Percentiles rank a stretch among this genome's conserved stretches.
phyloP scores from a whole-genome alignment of 78 protist species.

The Paratrimastix pyriformis region DNA sequence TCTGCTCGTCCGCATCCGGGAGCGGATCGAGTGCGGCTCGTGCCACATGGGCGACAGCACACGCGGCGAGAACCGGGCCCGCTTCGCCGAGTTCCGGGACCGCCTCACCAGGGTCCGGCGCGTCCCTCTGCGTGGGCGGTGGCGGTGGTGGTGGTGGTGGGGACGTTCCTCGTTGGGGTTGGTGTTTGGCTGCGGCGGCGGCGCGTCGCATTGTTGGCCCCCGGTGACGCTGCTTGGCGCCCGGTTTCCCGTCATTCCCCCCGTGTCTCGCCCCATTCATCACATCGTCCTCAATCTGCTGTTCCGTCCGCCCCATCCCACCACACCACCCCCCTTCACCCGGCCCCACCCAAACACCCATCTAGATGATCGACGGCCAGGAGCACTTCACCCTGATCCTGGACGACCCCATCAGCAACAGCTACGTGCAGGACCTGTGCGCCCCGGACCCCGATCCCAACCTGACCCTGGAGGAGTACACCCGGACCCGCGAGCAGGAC shows the following conservation, averaged over 20 bases:
- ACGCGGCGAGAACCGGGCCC: background rate
- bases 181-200: no score
- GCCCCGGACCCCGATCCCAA: conserved; percentile 73
- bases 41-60: conserved; percentile 56
- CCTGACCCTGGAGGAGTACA: conserved; percentile 47
- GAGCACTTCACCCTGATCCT: conserved; percentile 55
- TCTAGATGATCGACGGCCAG: conserved; percentile 13
- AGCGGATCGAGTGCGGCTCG: no score
- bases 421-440: conserved; percentile 36
- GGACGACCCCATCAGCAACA: conserved; percentile 70
- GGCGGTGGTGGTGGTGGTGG: no score
- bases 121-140: no score
- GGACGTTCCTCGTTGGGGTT: no score
- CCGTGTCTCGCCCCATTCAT: background rate
- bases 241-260: background rate
- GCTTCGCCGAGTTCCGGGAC: conserved; percentile 21
- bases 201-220: conserved; percentile 17
- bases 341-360: background rate
- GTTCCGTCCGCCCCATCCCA: background rate
- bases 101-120: no score
- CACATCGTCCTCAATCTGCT: background rate
- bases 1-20: no score
- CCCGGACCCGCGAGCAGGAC: conserved; percentile 64
- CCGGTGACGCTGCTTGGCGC: background rate
- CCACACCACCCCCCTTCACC: background rate